These are phyloP conservation scores for Scheffersomyces cryptocercus DNA, from an alignment of 1,139 yeast genomes.

Conservation along the genomic window DNA sequence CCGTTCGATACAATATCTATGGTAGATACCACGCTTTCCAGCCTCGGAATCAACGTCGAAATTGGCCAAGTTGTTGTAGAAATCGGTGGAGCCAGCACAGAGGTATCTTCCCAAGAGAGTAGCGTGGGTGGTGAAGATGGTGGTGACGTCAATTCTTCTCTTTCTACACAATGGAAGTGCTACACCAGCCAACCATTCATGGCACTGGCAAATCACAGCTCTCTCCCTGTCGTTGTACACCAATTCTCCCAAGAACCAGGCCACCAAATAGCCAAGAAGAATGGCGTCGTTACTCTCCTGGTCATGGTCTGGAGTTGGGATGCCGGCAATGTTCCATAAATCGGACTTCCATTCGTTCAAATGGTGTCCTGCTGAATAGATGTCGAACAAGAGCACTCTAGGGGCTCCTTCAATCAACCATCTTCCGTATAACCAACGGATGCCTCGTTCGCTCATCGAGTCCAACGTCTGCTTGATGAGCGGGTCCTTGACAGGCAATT, in stretches of 20 bases:
- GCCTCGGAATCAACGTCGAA: constrained; percentile 98
- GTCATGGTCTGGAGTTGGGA: constrained; percentile 91
- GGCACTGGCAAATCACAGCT: constrained; percentile 93
- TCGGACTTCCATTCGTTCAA: constrained; percentile 94
- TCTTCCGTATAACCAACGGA: constrained; percentile 83
- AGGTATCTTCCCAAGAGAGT: constrained; percentile 91
- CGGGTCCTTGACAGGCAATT: constrained; percentile 68
- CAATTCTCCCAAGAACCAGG: constrained; percentile 96
- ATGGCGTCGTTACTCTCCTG: constrained; percentile 90
- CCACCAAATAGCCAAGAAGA: constrained; percentile 86
- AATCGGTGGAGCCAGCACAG: constrained; percentile 96
- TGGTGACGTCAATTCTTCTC: constrained; percentile 88
- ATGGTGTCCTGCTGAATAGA: constrained; percentile 67
- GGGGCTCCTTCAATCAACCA: constrained; percentile 99
- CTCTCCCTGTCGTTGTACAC: constrained; percentile 78
- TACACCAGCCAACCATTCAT: constrained; percentile 98
- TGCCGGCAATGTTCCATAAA: constrained; percentile 87
- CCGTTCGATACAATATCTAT: constrained; percentile 93
- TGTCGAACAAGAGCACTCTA: constrained; percentile 82
- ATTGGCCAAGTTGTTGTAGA: constrained; percentile 84
- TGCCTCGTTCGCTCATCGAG: constrained; percentile 78
- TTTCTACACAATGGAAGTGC: constrained; percentile 91
- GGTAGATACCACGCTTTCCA: constrained; percentile 96
- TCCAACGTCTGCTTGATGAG: constrained; percentile 62
- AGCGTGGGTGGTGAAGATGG: constrained; percentile 97